phyloP scores from a whole-genome alignment of 2,329 filamentous ascomycete species.

The Monascus ruber region DNA sequence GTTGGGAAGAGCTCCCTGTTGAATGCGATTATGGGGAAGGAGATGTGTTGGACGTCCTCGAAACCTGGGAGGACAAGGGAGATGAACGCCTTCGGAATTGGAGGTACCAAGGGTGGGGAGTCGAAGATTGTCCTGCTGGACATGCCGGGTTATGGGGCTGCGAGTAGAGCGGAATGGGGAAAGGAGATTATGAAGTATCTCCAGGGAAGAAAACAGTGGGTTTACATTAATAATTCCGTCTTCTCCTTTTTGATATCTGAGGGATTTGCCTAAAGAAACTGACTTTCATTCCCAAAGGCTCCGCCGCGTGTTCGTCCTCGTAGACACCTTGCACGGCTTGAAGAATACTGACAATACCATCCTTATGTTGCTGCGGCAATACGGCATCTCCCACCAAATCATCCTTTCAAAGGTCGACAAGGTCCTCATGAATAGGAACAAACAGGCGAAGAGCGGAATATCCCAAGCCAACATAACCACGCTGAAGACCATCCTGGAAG shows the following conservation, averaged over 20 bases:
- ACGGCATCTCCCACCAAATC: constrained; percentile 53
- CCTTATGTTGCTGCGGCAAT: constrained; percentile 43
- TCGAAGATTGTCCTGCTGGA: constrained; percentile 51
- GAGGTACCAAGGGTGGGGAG: constrained; percentile 35
- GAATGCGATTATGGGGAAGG: constrained; percentile 48
- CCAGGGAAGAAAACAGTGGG: constrained; percentile 46
- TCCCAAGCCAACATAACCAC: constrained; percentile 15
- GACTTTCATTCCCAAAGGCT: constrained; percentile 26
- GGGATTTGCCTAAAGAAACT: too few relatives aligned
- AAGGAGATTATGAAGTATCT: constrained; percentile 59
- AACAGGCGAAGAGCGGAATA: constrained; percentile 20
- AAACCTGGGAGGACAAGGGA: constrained; percentile 51
- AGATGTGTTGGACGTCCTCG: constrained; percentile 45
- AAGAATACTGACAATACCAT: constrained; percentile 50
- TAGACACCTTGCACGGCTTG: constrained; percentile 53
- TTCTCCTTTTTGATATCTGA: neutral
- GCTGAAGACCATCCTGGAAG: constrained; percentile 29
- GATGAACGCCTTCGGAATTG: constrained; percentile 56
- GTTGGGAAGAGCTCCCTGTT: constrained; percentile 58
- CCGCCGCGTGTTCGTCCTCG: constrained; percentile 51
- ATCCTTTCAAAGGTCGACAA: constrained; percentile 57
- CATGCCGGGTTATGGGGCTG: constrained; percentile 61
- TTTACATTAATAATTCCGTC: constrained; percentile 2
- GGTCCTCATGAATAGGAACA: constrained; percentile 30
- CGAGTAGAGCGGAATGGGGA: constrained; percentile 52